A percentile compares a stretch with the other conserved stretches of the same genome.
Evolutionary conservation across 805 yeast genomes (phyloP).

Genomic region (Wickerhamomyces canadensis): DNA sequence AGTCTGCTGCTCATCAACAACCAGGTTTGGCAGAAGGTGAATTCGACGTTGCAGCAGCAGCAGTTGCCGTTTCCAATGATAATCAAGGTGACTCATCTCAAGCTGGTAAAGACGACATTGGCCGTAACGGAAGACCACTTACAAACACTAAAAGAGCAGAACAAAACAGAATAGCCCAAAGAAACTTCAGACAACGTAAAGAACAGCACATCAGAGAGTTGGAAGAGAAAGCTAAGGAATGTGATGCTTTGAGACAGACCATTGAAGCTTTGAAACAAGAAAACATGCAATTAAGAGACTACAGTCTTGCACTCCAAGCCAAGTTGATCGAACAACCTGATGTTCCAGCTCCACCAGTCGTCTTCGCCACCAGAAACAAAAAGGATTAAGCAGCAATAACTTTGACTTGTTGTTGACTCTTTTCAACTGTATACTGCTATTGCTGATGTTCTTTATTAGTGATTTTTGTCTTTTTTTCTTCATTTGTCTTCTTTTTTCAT

Average conservation of each 20-base stretch:
- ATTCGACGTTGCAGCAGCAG: slow-evolving; percentile 32
- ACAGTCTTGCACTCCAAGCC: slow-evolving; percentile 63
- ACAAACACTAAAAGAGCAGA: slow-evolving; percentile 79
- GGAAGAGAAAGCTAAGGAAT: slow-evolving; percentile 63
- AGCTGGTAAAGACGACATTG: no score
- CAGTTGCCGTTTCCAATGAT: slow-evolving; percentile 25
- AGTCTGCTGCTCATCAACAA: slow-evolving; percentile 5
- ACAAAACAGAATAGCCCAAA: slow-evolving; percentile 88
- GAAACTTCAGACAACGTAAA: slow-evolving; percentile 82
- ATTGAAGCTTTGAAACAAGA: slow-evolving; percentile 66
- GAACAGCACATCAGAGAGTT: slow-evolving; percentile 77
- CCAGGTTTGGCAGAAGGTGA: slow-evolving; percentile 10
- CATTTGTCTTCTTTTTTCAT: no score
- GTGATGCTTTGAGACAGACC: slow-evolving; percentile 55
- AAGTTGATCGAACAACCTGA: slow-evolving; percentile 48
- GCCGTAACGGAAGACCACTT: slow-evolving; percentile 32
- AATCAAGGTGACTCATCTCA: no score
- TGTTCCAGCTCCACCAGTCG: slow-evolving; percentile 35
- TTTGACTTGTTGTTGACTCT: not conserved
- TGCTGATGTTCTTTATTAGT: no score
- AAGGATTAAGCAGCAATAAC: slow-evolving; percentile 10
- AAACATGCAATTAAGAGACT: slow-evolving; percentile 66
- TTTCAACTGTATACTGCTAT: no score
- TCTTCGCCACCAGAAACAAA: slow-evolving; percentile 18
- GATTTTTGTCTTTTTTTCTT: no score